phyloP scores from a whole-genome alignment of 1,284 basidiomycete species.

The Cryptococcus sp. region DNA sequence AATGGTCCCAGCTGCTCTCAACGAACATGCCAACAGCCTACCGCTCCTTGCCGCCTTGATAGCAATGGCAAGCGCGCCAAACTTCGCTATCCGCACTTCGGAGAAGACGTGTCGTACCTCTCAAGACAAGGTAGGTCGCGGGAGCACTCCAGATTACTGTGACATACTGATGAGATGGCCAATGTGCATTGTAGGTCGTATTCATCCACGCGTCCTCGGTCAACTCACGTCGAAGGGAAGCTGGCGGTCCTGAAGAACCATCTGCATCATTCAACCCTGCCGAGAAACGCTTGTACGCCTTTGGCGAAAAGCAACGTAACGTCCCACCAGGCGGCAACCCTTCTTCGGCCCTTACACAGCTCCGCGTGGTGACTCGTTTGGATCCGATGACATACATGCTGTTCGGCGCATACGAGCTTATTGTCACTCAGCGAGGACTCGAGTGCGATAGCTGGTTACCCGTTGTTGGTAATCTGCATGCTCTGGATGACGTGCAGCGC shows the following conservation, averaged over 20 bases:
- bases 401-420: conserved; percentile 82
- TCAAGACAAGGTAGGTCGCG: conserved; percentile 75
- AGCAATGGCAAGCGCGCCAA: conserved; percentile 85
- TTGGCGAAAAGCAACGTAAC: conserved; percentile 81
- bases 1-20: conserved; percentile 66
- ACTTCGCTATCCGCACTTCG: conserved; percentile 82
- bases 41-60: conserved; percentile 85
- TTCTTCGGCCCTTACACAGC: conserved; percentile 42
- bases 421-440: conserved; percentile 67
- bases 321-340: conserved; percentile 43
- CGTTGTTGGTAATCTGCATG: conserved; percentile 72
- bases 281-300: conserved; percentile 82
- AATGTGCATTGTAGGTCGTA: conserved; percentile 24
- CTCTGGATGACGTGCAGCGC: conserved; percentile 80
- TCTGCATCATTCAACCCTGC: conserved; percentile 52
- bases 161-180: conserved; percentile 6
- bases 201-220: conserved; percentile 82
- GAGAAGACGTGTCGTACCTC: conserved; percentile 74
- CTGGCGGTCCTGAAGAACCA: conserved; percentile 55
- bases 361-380: conserved; percentile 80
- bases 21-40: conserved; percentile 70
- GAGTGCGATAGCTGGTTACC: conserved; percentile 92
- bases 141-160: neutral
- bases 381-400: conserved; percentile 90
- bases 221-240: conserved; percentile 70